These are phyloP conservation scores for Parasarocladium wereldwijsianum DNA, from an alignment of 2,329 filamentous ascomycete species.

Conservation along the genomic window DNA sequence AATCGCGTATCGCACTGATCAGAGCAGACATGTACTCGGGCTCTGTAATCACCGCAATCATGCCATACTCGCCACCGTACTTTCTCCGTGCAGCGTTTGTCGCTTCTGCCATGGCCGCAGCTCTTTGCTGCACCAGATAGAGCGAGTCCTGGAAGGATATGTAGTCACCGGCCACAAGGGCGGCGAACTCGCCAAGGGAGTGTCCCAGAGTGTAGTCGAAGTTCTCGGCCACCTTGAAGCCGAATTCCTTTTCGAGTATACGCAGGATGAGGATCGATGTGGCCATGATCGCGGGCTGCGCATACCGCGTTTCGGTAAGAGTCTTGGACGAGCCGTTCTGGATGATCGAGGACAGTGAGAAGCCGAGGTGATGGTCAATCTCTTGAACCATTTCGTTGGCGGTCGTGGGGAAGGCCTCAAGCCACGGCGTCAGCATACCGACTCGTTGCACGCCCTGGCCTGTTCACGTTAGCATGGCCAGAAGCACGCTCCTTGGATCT, in stretches of 20 bases:
- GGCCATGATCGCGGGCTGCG: constrained; percentile 93
- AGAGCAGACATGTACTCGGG: constrained; percentile 57
- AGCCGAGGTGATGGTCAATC: constrained; percentile 64
- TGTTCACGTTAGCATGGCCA: constrained; percentile 19
- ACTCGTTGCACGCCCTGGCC: constrained; percentile 83
- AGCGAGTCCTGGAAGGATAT: constrained; percentile 66
- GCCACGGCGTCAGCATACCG: constrained; percentile 76
- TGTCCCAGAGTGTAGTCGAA: constrained; percentile 80
- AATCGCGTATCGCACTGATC: constrained; percentile 62
- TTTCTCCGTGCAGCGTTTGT: constrained; percentile 49
- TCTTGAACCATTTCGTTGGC: constrained; percentile 67
- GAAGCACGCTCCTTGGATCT: background rate
- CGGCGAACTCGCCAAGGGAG: constrained; percentile 85
- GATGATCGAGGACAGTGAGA: constrained; percentile 65
- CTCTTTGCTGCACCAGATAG: constrained; percentile 60
- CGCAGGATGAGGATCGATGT: constrained; percentile 81
- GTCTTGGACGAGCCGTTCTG: constrained; percentile 61
- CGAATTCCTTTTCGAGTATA: constrained; percentile 74
- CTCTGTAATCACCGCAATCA: constrained; percentile 87
- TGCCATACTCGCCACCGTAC: constrained; percentile 74
- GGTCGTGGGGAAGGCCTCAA: constrained; percentile 70
- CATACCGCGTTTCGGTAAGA: constrained; percentile 72
- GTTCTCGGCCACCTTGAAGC: constrained; percentile 53
- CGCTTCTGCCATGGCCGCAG: constrained; percentile 70
- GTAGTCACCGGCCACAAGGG: constrained; percentile 73